Evolutionary conservation across 176 grass and related monocot species (phyloP), one percentile per base, ranked within the genome.

Genomic region (Zoysia japonica): DNA sequence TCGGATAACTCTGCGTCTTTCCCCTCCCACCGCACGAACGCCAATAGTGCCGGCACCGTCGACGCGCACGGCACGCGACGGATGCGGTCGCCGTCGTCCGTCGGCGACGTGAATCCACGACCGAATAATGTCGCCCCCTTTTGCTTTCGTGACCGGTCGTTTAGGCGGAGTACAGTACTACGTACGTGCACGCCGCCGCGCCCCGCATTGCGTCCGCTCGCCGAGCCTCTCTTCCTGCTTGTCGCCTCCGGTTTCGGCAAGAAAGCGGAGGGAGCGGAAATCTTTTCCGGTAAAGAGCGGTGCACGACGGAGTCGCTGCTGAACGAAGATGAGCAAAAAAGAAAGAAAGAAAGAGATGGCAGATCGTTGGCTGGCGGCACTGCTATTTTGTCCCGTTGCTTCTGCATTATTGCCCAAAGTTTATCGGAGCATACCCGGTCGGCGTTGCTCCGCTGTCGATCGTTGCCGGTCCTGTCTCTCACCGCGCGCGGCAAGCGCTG

Each of bases 91-190:
- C 45, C 1, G 3, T 17, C 53, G 15, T 3, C 3, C 8, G 4
- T 20, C 17, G 54, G 54, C 54, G 55, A 41, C n/a, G 9, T 36
- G 54, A 28, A 28, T 87, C 68, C 47, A 71, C 79, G 85, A 65
- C 79, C 72, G 42, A 87, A 82, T 71, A 20, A 71, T 77, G 65
- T 39, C 16, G 72, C n/a, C 9, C 9, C 4, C 55, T 51, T 44
- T 44, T 37, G 5, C 10, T 67, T 43, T 43, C 41, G 14, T 10
- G 16, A 57, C 4, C 71, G 10, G 44, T 59, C 3, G 54, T 52
- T 52, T 10, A 61, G 57, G 19, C 28, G 0, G 28, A 28, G 28
- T 28, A 28, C 28, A 1, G 8, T 6, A 7, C 6, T 47, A 47
- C 57, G 5, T 28, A 11, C 57, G 57, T 61, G 59, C 59, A 61